These are phyloP conservation scores for Camelina sativa DNA, from an alignment of 345 rosid species.

Conservation along the genomic window DNA sequence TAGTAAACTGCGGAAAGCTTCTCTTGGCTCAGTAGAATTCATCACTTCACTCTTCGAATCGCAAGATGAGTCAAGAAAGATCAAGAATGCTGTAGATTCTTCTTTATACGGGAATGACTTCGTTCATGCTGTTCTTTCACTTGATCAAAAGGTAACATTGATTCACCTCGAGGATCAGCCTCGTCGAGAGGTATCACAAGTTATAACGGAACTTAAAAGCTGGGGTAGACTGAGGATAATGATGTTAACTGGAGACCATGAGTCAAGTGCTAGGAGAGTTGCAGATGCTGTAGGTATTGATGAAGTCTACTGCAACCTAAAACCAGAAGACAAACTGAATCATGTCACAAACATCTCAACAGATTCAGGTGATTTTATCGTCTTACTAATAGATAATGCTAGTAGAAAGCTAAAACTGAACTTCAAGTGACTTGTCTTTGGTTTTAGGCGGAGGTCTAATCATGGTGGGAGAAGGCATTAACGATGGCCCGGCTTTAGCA, in stretches of 20 bases:
- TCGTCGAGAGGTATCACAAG: slow-evolving; percentile 68
- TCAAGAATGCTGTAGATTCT: slow-evolving; percentile 72
- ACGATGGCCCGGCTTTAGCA: slow-evolving; percentile 95
- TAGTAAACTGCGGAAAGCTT: slow-evolving; percentile 61
- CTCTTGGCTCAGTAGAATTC: slow-evolving; percentile 94
- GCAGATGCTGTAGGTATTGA: slow-evolving; percentile 77
- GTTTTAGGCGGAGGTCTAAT: slow-evolving; percentile 76
- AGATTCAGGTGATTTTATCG: slow-evolving; percentile 59
- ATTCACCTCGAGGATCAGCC: slow-evolving; percentile 93
- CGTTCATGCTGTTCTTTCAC: slow-evolving; percentile 91
- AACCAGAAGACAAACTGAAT: slow-evolving; percentile 93
- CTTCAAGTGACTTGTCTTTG: slow-evolving; percentile 25
- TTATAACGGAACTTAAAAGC: slow-evolving; percentile 57
- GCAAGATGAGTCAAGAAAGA: slow-evolving; percentile 65
- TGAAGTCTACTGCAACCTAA: slow-evolving; percentile 73
- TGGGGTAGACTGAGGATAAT: slow-evolving; percentile 61
- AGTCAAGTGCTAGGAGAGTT: slow-evolving; percentile 86
- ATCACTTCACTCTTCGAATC: slow-evolving; percentile 72
- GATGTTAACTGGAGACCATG: slow-evolving; percentile 90
- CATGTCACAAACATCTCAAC: slow-evolving; percentile 70
- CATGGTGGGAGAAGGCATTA: slow-evolving; percentile 95
- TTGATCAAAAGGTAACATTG: slow-evolving; percentile 81
- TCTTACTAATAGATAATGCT: not conserved
- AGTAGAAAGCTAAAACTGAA: slow-evolving; percentile 1
- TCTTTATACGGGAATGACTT: slow-evolving; percentile 76